Evolutionary conservation across 2,329 filamentous ascomycete genomes (phyloP).

Genomic region (Pseudogymnoascus sp.): DNA sequence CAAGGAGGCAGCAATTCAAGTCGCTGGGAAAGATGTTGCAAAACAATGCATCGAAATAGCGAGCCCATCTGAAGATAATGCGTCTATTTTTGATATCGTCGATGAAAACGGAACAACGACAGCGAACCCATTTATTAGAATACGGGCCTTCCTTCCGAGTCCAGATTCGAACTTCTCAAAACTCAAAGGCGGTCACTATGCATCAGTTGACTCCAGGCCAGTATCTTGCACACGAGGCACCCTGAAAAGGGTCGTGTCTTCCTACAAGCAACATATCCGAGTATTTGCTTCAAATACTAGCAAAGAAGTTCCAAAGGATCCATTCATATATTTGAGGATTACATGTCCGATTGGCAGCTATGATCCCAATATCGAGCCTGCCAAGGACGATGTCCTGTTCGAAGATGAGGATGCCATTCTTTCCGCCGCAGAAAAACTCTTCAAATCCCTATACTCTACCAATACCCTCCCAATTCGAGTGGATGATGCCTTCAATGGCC

Average conservation of each 20-base stretch:
- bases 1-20: constrained; percentile 53
- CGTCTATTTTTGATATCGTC: not conserved
- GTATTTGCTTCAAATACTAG: constrained; percentile 18
- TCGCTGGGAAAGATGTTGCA: constrained; percentile 52
- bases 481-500: constrained; percentile 31
- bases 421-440: constrained; percentile 24
- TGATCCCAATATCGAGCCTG: constrained; percentile 63
- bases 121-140: constrained; percentile 25
- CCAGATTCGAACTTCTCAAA: constrained; percentile 37
- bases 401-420: constrained; percentile 43
- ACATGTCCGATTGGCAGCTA: constrained; percentile 55
- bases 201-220: constrained; percentile 64
- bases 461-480: constrained; percentile 30
- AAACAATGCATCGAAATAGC: constrained; percentile 44
- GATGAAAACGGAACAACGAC: not conserved
- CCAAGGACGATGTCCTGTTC: constrained; percentile 68
- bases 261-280: constrained; percentile 46
- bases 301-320: constrained; percentile 36
- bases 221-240: constrained; percentile 48
- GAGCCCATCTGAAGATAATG: constrained; percentile 15
- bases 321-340: constrained; percentile 60
- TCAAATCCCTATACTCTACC: constrained; percentile 20
- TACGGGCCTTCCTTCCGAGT: constrained; percentile 54
- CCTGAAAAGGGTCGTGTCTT: constrained; percentile 49
- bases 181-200: constrained; percentile 48